phyloP scores from a whole-genome alignment of 257 asterid genomes.

The Lantana camara region DNA sequence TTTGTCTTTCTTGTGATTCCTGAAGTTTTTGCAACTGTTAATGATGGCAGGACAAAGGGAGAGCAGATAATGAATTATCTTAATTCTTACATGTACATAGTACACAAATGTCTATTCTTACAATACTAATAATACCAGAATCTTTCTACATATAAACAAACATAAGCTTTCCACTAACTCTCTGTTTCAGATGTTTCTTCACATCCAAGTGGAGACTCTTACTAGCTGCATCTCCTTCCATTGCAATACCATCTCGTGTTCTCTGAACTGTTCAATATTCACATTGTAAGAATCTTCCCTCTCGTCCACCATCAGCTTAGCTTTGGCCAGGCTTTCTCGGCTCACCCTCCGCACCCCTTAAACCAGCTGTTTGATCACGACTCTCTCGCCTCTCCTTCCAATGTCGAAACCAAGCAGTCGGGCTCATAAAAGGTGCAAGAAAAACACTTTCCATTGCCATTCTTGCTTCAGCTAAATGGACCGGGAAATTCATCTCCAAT shows the following conservation, averaged over 20 bases:
- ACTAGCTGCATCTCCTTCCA: constrained; percentile 69
- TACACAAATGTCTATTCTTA: neutral
- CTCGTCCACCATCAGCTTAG: constrained; percentile 53
- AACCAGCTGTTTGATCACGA: constrained; percentile 1
- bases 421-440: constrained; percentile 52
- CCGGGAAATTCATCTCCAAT: constrained; percentile 62
- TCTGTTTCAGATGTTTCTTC: constrained; percentile 33
- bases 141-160: neutral
- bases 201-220: constrained; percentile 71
- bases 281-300: constrained; percentile 42
- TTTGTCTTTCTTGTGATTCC: too few relatives aligned
- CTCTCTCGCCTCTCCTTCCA: constrained; percentile 37
- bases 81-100: neutral
- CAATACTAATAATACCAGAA: neutral
- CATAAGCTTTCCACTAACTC: constrained; percentile 20
- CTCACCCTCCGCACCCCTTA: constrained; percentile 45
- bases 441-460: constrained; percentile 61
- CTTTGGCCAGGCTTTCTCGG: constrained; percentile 54
- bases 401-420: constrained; percentile 47
- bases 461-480: constrained; percentile 67
- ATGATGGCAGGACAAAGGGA: too few relatives aligned
- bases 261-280: constrained; percentile 30
- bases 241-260: constrained; percentile 57
- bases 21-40: too few relatives aligned
- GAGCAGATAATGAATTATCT: neutral